phyloP scores from a whole-genome alignment of 768 basidiomycete species.

The Amanita subjunquillea region DNA sequence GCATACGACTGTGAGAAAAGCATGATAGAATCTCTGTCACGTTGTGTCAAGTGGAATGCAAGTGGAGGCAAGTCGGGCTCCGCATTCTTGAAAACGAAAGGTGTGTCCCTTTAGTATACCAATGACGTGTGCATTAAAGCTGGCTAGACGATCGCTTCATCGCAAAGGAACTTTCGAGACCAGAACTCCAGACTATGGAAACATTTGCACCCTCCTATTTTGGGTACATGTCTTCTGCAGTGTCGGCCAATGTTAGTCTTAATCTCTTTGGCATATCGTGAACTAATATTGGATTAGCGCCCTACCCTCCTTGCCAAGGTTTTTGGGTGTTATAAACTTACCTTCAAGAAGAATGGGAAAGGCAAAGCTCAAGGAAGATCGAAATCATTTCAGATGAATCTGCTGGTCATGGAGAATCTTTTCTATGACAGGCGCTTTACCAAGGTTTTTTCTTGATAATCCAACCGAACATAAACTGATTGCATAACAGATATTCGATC shows the following conservation, averaged over 20 bases:
- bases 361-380: conserved; percentile 56
- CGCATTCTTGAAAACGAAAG: conserved; percentile 91
- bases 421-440: conserved; percentile 90
- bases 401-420: conserved; percentile 96
- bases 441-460: conserved; percentile 36
- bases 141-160: conserved; percentile 91
- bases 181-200: conserved; percentile 91
- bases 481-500: conserved; percentile 72
- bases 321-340: conserved; percentile 93
- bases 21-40: conserved; percentile 86
- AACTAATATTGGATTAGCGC: conserved; percentile 38
- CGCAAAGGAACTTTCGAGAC: conserved; percentile 86
- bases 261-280: conserved; percentile 1
- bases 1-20: conserved; percentile 92
- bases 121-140: conserved; percentile 1
- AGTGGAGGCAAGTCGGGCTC: conserved; percentile 95
- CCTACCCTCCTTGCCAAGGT: conserved; percentile 94
- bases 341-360: conserved; percentile 72
- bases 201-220: conserved; percentile 97
- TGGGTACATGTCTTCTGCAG: conserved; percentile 94
- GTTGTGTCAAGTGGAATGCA: conserved; percentile 95
- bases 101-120: conserved; percentile 26
- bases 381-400: conserved; percentile 86
- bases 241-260: conserved; percentile 64
- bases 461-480: neutral